phyloP scores from a whole-genome alignment of 768 basidiomycete species.

The Russula olivacea region DNA sequence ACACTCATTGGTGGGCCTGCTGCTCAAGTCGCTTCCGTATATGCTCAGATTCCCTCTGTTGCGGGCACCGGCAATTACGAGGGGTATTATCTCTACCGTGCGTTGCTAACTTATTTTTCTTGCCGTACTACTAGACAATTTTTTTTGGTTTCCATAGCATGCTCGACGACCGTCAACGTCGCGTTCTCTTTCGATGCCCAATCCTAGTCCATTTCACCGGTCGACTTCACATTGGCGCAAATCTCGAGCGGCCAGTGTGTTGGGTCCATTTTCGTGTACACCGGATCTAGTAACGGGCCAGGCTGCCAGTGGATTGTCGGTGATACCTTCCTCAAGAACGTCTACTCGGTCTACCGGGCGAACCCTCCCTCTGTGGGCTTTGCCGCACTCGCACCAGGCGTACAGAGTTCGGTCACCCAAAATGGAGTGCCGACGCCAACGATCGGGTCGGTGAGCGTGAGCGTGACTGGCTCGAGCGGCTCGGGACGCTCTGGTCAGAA shows the following conservation, averaged over 20 bases:
- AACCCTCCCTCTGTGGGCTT: constrained; percentile 79
- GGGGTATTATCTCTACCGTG: constrained; percentile 85
- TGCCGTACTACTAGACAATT: not conserved
- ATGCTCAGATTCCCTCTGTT: constrained; percentile 62
- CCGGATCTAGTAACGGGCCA: constrained; percentile 42
- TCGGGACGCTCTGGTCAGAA: not conserved
- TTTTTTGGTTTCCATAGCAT: constrained; percentile 61
- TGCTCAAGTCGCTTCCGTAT: constrained; percentile 54
- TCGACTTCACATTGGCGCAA: constrained; percentile 71
- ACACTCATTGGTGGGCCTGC: constrained; percentile 87
- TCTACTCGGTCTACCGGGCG: constrained; percentile 85
- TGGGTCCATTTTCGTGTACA: constrained; percentile 72
- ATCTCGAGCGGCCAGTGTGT: constrained; percentile 55
- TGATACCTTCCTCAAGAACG: constrained; percentile 93
- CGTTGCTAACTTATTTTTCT: constrained; percentile 6
- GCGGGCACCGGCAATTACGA: constrained; percentile 58
- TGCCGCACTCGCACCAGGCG: constrained; percentile 53
- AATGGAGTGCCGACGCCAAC: constrained; percentile 47
- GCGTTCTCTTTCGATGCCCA: constrained; percentile 67
- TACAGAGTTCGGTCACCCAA: constrained; percentile 40
- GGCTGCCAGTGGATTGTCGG: constrained; percentile 90
- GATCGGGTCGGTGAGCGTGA: constrained; percentile 45
- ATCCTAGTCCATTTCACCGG: constrained; percentile 68
- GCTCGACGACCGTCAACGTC: constrained; percentile 58
- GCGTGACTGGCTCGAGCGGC: constrained; percentile 33